Conservation (phyloP, 1,284 basidiomycete genomes). For the Baeospora myosura region DNA sequence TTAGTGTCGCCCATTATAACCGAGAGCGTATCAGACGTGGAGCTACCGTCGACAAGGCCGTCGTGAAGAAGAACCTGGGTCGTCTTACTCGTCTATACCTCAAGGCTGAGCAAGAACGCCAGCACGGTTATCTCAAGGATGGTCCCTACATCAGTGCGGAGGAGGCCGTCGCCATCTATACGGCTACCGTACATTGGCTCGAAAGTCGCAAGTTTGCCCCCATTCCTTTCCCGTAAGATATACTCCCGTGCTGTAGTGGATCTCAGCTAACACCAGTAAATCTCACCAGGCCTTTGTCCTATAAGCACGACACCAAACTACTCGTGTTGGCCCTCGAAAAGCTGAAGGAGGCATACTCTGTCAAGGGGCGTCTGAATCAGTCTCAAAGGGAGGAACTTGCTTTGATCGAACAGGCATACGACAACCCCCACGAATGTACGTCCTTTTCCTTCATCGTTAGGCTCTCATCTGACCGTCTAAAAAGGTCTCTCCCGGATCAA, state of each 20-base stretch:
- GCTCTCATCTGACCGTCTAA: constrained; percentile 1
- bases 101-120: constrained; percentile 96
- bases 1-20: constrained; percentile 83
- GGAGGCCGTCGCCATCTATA: constrained; percentile 95
- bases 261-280: too few relatives aligned
- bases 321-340: constrained; percentile 93
- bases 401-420: constrained; percentile 94
- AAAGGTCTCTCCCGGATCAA: constrained; percentile 90
- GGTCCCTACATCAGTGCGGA: constrained; percentile 96
- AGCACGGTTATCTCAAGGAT: constrained; percentile 95
- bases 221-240: constrained; percentile 86
- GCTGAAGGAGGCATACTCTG: constrained; percentile 96
- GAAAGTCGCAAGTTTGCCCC: constrained; percentile 95
- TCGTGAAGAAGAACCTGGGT: constrained; percentile 92
- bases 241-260: not conserved
- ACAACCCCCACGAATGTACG: constrained; percentile 85
- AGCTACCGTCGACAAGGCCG: constrained; percentile 98
- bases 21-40: constrained; percentile 93
- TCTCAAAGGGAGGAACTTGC: constrained; percentile 95
- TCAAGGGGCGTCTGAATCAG: constrained; percentile 93
- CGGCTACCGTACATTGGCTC: constrained; percentile 95
- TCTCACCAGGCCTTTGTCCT: constrained; percentile 82
- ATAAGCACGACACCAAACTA: constrained; percentile 97
- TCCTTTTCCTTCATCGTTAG: not conserved
- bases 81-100: constrained; percentile 89